Percentiles rank a stretch among this genome's conserved stretches.
phyloP scores from a whole-genome alignment of 2,329 filamentous ascomycete genomes.

The Simplicillium aogashimaense region DNA sequence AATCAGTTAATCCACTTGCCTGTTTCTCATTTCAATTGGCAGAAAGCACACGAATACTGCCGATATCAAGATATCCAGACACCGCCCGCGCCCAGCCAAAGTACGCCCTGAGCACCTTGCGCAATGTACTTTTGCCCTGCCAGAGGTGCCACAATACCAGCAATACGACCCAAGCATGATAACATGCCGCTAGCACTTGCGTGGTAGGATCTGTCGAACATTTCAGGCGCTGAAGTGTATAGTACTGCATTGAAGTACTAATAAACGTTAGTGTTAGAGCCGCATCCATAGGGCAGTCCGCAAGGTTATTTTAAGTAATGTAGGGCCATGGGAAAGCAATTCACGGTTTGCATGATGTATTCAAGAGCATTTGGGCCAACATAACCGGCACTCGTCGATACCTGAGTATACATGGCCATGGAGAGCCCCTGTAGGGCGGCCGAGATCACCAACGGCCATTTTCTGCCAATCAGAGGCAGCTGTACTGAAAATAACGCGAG shows the following conservation, averaged over 20 bases:
- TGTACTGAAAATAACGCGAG: constrained; percentile 14
- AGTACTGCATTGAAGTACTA: constrained; percentile 11
- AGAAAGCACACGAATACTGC: background rate
- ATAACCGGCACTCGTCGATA: constrained; percentile 11
- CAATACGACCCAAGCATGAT: background rate
- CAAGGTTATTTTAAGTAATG: background rate
- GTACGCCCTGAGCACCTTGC: constrained; percentile 1
- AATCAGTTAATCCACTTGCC: constrained; percentile 5
- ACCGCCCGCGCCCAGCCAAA: constrained; percentile 5
- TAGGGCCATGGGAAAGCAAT: background rate
- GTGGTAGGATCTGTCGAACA: constrained; percentile 3
- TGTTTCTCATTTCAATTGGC: constrained; percentile 4
- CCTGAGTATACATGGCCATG: constrained; percentile 14
- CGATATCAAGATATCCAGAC: constrained; percentile 4
- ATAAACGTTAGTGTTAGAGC: background rate
- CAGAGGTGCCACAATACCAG: constrained; percentile 4
- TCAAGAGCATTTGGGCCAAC: constrained; percentile 15
- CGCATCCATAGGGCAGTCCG: background rate
- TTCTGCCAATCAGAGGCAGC: constrained; percentile 11
- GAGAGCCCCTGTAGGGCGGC: constrained; percentile 13
- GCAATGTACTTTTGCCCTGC: constrained; percentile 6
- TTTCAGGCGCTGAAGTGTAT: constrained; percentile 9
- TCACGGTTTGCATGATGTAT: constrained; percentile 17
- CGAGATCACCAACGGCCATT: constrained; percentile 16
- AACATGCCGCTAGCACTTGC: too few species aligned